A percentile compares a stretch with the other conserved stretches of the same genome.
phyloP scores from a whole-genome alignment of 2,329 filamentous ascomycete species.

The Xylariales sp. region DNA sequence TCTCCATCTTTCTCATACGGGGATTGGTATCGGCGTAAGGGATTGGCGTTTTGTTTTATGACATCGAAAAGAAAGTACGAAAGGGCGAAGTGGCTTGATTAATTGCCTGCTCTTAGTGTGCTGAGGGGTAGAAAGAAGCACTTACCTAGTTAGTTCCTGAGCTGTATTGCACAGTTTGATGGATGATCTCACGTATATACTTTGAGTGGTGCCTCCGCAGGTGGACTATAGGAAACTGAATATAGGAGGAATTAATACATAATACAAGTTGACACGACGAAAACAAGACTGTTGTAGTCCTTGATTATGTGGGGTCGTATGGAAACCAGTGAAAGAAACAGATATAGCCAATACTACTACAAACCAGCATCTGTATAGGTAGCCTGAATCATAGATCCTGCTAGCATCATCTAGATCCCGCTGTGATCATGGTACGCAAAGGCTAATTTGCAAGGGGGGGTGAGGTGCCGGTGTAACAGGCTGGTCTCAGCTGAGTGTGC shows the following conservation, averaged over 20 bases:
- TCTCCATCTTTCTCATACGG: not conserved
- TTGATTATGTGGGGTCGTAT: too few species aligned
- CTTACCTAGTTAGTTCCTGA: not conserved
- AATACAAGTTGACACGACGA: not conserved
- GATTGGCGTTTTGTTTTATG: not conserved
- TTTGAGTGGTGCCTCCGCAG: not conserved
- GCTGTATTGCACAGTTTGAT: not conserved
- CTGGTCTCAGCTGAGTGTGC: too few species aligned
- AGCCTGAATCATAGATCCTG: too few species aligned
- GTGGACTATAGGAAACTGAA: not conserved
- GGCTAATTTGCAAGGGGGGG: not conserved
- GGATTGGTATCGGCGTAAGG: not conserved
- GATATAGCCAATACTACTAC: too few species aligned
- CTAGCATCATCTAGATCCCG: not conserved
- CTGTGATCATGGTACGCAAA: not conserved
- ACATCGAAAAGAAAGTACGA: not conserved
- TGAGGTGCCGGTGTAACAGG: not conserved
- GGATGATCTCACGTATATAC: not conserved
- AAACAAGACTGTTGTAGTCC: not conserved
- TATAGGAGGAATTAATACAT: not conserved
- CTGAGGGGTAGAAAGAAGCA: not conserved
- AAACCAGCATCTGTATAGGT: too few species aligned
- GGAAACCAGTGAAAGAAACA: too few species aligned
- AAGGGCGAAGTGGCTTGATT: not conserved
- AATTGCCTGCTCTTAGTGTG: not conserved